Evolutionary conservation across 495 filamentous ascomycete genomes (phyloP), one percentile per base, ranked within the genome.

Genomic region (Neurospora pannonica): DNA sequence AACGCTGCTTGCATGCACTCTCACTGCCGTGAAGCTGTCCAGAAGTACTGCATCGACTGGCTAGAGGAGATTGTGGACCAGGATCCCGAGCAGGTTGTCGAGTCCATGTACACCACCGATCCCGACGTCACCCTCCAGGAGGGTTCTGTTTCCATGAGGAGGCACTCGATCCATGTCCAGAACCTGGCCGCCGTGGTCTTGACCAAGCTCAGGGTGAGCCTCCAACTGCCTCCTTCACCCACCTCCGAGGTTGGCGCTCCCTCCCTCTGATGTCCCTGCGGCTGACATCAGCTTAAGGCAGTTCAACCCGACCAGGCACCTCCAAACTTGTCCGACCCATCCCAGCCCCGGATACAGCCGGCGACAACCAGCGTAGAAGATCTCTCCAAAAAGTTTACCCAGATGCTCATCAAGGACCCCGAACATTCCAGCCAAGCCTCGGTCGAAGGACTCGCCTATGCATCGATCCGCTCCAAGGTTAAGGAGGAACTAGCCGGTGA

Each of bases 371-470:
- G 86, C 75, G 88, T 92, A 71, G 88, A 89, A 72, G 92, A 94
- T 48, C 85, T 98, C 48, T 90, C 95, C 39, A 84, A 88, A 74
- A 89, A 90, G 81, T 95, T 99, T 79, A 94, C 90, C 79, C 86
- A 86, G 75, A 89, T 95, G 85, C 89, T 97, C 75, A 80, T 92
- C 43, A 88, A 86, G 42, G 84, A 87, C 46, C 85, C 89, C 48
- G 86, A 89, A 73, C 84, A 87, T 71, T 84, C 85, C 54, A 82
- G 83, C 60, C 85, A 92, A 62, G 88, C 90, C 77, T 91, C 94
- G 5, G 89, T 99, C 38, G 96, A 99, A 80, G 97, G 95, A n/a
- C 85, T 99, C 73, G 96, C 95, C 31, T 98, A 95, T 80, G 89
- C 93, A 5, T 96, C 94, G 6, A 85, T 97, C 24, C 92, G 93